Evolutionary conservation across 306 rosid species (phyloP).

Genomic region (Styphnolobium japonicum): DNA sequence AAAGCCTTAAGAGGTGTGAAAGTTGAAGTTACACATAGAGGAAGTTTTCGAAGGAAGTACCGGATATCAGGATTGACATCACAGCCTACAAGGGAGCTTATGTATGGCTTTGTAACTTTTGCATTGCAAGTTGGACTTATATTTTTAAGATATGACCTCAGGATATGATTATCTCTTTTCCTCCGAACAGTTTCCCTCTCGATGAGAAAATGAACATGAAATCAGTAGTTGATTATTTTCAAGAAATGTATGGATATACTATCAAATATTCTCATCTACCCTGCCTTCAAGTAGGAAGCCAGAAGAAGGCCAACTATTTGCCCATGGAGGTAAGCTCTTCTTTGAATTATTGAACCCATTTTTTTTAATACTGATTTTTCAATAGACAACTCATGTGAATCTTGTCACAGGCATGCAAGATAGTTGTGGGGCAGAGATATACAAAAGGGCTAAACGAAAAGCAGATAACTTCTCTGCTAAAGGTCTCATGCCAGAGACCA

Average conservation of each 20-base stretch:
- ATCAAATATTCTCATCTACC: constrained; percentile 46
- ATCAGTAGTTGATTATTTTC: constrained; percentile 52
- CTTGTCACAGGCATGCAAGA: constrained; percentile 44
- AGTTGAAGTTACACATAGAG: constrained; percentile 52
- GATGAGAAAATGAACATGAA: constrained; percentile 56
- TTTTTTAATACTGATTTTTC: not conserved
- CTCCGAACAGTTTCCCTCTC: constrained; percentile 38
- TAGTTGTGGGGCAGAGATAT: constrained; percentile 50
- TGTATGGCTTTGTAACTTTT: constrained; percentile 24
- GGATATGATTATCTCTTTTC: not conserved
- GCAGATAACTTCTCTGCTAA: constrained; percentile 48
- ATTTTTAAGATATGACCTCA: not conserved
- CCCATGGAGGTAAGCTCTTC: constrained; percentile 43
- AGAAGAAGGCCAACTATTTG: constrained; percentile 47
- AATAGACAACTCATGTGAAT: not conserved
- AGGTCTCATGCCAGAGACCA: constrained; percentile 53
- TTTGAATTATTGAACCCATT: not conserved
- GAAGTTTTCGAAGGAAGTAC: constrained; percentile 47
- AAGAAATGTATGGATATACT: constrained; percentile 47
- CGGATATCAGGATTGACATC: constrained; percentile 47
- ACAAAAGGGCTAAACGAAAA: constrained; percentile 47
- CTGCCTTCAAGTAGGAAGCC: constrained; percentile 52
- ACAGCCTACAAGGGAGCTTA: constrained; percentile 50
- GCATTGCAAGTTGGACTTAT: not conserved
- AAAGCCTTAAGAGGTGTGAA: constrained; percentile 50